phyloP scores from a whole-genome alignment of 495 filamentous ascomycete species.

The Penicillium psychrofluorescens region DNA sequence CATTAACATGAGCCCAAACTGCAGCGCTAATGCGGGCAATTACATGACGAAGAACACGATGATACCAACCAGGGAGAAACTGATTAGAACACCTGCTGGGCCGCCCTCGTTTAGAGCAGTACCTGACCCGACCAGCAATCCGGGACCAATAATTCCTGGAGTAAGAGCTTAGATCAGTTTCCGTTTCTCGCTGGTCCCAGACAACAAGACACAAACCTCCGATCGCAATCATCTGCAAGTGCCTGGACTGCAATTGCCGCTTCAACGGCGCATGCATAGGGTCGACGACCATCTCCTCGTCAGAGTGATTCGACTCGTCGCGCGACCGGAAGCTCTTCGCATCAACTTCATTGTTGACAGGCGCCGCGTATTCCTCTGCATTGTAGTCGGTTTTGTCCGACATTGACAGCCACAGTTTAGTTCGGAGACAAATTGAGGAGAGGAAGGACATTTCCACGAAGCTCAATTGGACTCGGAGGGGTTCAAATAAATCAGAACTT shows the following conservation, averaged over 20 bases:
- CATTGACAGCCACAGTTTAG: slow-evolving; percentile 1
- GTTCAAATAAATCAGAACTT: not conserved
- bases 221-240: slow-evolving; percentile 67
- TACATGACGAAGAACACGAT: slow-evolving; percentile 59
- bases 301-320: not conserved
- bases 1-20: not conserved
- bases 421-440: not conserved
- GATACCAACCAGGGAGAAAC: slow-evolving; percentile 53
- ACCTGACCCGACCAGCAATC: slow-evolving; percentile 47
- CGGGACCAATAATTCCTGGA: slow-evolving; percentile 42
- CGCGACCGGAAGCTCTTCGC: slow-evolving; percentile 1
- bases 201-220: slow-evolving; percentile 25
- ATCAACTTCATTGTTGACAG: not conserved
- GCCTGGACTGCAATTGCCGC: slow-evolving; percentile 55
- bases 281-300: slow-evolving; percentile 10
- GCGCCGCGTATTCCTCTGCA: slow-evolving; percentile 5
- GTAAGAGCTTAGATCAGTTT: not conserved
- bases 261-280: slow-evolving; percentile 24
- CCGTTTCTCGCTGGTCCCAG: slow-evolving; percentile 10
- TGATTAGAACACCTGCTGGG: slow-evolving; percentile 56
- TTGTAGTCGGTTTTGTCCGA: slow-evolving; percentile 3
- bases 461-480: not conserved
- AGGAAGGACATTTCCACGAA: too few species aligned
- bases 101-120: slow-evolving; percentile 54
- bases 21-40: too few species aligned